Evolutionary conservation across 805 yeast genomes (phyloP).

Genomic region (Wickerhamomyces kurtzmanii): DNA sequence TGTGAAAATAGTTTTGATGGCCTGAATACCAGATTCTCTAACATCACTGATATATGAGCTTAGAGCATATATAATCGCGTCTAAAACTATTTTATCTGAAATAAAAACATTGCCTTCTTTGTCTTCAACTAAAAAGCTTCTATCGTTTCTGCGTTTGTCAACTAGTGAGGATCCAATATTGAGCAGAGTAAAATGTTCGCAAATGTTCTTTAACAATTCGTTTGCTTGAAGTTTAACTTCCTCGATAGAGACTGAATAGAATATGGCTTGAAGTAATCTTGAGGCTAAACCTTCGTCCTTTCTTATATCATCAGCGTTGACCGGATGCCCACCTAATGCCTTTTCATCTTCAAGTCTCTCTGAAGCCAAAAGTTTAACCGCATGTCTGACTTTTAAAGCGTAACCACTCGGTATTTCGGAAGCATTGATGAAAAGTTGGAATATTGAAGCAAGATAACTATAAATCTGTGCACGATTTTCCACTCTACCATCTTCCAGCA

Average conservation of each 20-base stretch:
- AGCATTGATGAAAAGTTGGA: constrained; percentile 53
- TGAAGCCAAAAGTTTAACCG: constrained; percentile 30
- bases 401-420: constrained; percentile 28
- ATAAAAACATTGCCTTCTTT: constrained; percentile 69
- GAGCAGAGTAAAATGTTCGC: constrained; percentile 71
- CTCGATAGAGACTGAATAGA: constrained; percentile 66
- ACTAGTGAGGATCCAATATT: constrained; percentile 67
- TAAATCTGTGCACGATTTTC: constrained; percentile 64
- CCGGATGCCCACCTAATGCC: constrained; percentile 29
- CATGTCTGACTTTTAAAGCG: constrained; percentile 34
- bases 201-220: constrained; percentile 48
- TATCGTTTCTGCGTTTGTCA: constrained; percentile 55
- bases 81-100: constrained; percentile 59
- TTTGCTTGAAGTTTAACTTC: constrained; percentile 65
- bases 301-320: constrained; percentile 39
- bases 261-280: constrained; percentile 58
- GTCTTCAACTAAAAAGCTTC: constrained; percentile 67
- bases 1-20: constrained; percentile 51
- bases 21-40: constrained; percentile 58
- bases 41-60: constrained; percentile 69
- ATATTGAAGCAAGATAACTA: constrained; percentile 54
- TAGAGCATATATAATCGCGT: constrained; percentile 70
- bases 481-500: constrained; percentile 54
- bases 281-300: constrained; percentile 59
- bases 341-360: constrained; percentile 24